These are phyloP conservation scores for Cynanchum wilfordii DNA, from an alignment of 257 asterid species.

Conservation along the genomic window DNA sequence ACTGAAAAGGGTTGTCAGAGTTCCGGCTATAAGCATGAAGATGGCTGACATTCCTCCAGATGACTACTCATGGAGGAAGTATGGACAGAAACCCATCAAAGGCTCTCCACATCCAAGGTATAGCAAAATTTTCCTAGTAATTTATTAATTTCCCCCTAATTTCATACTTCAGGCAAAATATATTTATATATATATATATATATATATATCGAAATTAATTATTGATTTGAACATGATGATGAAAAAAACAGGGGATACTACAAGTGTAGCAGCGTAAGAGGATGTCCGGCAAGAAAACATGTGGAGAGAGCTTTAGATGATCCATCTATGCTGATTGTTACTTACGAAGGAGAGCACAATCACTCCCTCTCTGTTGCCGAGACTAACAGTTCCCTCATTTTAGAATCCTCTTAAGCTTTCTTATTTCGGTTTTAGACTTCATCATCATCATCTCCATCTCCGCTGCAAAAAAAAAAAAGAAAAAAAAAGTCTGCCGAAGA, in stretches of 20 bases:
- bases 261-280: constrained; percentile 91
- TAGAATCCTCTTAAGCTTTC: constrained; percentile 61
- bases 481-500: no score
- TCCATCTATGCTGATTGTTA: constrained; percentile 78
- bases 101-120: constrained; percentile 99
- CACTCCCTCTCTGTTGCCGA: constrained; percentile 50
- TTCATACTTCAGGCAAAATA: no score
- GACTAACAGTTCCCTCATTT: constrained; percentile 40
- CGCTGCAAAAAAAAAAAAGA: no score
- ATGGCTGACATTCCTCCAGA: constrained; percentile 92
- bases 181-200: no score
- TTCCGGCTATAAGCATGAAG: constrained; percentile 95
- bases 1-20: constrained; percentile 60
- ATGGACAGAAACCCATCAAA: constrained; percentile 96
- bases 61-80: constrained; percentile 96
- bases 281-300: constrained; percentile 92
- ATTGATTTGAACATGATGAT: no score
- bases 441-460: no score
- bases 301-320: constrained; percentile 85
- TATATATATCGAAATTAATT: no score
- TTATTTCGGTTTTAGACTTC: no score
- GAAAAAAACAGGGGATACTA: constrained; percentile 68
- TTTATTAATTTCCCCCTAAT: no score
- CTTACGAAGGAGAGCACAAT: constrained; percentile 90
- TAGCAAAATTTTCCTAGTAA: no score